Conservation (phyloP, 164 flowering plant species). For the Annona squamosa region DNA sequence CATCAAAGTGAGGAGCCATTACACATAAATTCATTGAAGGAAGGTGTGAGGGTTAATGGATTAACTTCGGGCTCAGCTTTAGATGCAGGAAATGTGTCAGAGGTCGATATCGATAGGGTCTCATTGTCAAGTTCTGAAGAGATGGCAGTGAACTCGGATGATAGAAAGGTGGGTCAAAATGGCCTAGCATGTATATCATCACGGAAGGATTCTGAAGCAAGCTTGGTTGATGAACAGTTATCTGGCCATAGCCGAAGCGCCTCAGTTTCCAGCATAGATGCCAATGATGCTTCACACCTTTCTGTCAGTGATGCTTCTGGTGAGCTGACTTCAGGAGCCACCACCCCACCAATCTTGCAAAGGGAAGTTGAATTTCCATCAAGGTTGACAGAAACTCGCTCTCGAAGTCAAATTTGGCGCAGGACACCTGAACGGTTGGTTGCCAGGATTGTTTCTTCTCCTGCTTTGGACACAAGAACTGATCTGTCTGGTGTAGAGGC, state of each 20-base stretch:
- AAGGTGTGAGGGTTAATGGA: conserved; percentile 35
- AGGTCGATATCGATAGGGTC: conserved; percentile 36
- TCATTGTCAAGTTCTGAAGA: conserved; percentile 38
- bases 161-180: conserved; percentile 20
- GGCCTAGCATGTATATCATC: conserved; percentile 30
- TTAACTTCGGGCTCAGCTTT: not conserved
- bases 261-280: conserved; percentile 15
- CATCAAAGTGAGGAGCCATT: conserved; percentile 28
- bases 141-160: conserved; percentile 23
- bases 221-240: conserved; percentile 20
- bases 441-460: conserved; percentile 55
- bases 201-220: conserved; percentile 29
- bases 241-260: conserved; percentile 6
- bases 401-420: conserved; percentile 69
- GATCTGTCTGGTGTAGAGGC: conserved; percentile 64
- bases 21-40: conserved; percentile 51
- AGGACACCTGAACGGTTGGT: conserved; percentile 62
- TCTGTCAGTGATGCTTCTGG: conserved; percentile 64
- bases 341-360: conserved; percentile 24
- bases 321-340: conserved; percentile 42
- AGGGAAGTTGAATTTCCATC: conserved; percentile 48
- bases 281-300: conserved; percentile 28
- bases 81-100: conserved; percentile 37
- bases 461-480: conserved; percentile 47
- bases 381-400: conserved; percentile 35